Percentiles rank a stretch among this genome's conserved stretches.
Evolutionary conservation across 2,329 filamentous ascomycete genomes (phyloP).

Genomic region (Neofusicoccum cordaticola): DNA sequence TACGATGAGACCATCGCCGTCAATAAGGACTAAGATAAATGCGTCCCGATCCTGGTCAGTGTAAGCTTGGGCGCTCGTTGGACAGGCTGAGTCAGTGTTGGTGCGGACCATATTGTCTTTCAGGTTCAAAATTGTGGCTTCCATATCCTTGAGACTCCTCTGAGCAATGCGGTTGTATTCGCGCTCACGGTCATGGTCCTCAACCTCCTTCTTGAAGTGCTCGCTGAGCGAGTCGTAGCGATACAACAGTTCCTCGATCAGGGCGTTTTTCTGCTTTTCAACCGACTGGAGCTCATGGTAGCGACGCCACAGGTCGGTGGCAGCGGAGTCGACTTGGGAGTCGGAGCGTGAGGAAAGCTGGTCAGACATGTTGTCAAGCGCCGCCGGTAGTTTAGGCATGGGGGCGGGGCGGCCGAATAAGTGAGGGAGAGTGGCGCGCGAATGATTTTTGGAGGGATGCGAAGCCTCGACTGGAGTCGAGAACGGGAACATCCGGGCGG

Average conservation of each 20-base stretch:
- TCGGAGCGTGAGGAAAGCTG: not conserved
- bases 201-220: conserved; percentile 28
- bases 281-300: conserved; percentile 29
- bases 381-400: conserved; percentile 10
- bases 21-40: conserved; percentile 54
- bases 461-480: too few species aligned
- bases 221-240: conserved; percentile 39
- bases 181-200: conserved; percentile 27
- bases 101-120: conserved; percentile 27
- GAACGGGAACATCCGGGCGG: too few species aligned
- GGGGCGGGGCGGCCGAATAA: not conserved
- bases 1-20: conserved; percentile 54
- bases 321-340: not conserved
- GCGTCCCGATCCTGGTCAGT: conserved; percentile 26
- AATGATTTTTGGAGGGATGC: not conserved
- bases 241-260: conserved; percentile 40
- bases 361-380: conserved; percentile 5
- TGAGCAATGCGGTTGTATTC: conserved; percentile 24
- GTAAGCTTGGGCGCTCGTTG: conserved; percentile 10
- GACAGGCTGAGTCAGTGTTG: conserved; percentile 12
- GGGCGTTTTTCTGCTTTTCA: conserved; percentile 31
- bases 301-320: conserved; percentile 27
- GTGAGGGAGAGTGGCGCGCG: not conserved
- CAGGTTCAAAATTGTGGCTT: conserved; percentile 21
- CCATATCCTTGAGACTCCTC: conserved; percentile 24